These are phyloP conservation scores for Beauveria bassiana DNA, from an alignment of 2,329 filamentous ascomycete species.

Conservation along the genomic window DNA sequence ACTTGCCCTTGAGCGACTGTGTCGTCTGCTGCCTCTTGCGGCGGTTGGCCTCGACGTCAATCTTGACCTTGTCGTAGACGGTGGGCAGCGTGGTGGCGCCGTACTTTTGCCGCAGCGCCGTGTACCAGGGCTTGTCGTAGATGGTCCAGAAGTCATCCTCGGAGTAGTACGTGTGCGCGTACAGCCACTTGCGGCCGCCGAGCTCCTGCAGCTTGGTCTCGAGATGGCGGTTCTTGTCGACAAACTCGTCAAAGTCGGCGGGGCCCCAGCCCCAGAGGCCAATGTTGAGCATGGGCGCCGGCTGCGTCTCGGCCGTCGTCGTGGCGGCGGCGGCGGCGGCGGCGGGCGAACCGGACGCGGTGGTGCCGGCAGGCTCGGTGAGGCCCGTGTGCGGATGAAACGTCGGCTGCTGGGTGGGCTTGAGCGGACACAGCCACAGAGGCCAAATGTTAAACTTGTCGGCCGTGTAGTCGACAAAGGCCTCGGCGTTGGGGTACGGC, in stretches of 20 bases:
- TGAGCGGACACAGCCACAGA: constrained; percentile 51
- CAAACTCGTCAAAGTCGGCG: constrained; percentile 47
- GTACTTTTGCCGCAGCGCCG: constrained; percentile 55
- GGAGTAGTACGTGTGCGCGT: constrained; percentile 79
- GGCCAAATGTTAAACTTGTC: constrained; percentile 48
- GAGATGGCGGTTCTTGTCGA: constrained; percentile 60
- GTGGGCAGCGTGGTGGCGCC: constrained; percentile 52
- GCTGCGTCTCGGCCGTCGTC: constrained; percentile 11
- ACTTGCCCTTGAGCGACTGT: constrained; percentile 37
- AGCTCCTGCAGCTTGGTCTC: constrained; percentile 62
- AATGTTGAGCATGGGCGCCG: constrained; percentile 48
- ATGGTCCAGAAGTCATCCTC: constrained; percentile 61
- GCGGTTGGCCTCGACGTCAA: constrained; percentile 40
- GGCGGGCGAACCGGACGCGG: background rate
- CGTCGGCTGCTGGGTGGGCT: constrained; percentile 39
- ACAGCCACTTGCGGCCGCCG: constrained; percentile 78
- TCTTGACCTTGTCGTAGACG: constrained; percentile 64
- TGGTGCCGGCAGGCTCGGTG: constrained; percentile 17
- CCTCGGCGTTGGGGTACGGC: constrained; percentile 43
- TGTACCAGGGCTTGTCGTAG: constrained; percentile 54
- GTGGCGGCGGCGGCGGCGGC: background rate
- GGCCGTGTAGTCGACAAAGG: constrained; percentile 49
- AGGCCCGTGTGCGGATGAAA: constrained; percentile 47
- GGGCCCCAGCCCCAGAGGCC: constrained; percentile 78
- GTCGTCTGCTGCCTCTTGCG: constrained; percentile 30